phyloP scores from a whole-genome alignment of 495 filamentous ascomycete species.

The Polyplosphaeria fusca region DNA sequence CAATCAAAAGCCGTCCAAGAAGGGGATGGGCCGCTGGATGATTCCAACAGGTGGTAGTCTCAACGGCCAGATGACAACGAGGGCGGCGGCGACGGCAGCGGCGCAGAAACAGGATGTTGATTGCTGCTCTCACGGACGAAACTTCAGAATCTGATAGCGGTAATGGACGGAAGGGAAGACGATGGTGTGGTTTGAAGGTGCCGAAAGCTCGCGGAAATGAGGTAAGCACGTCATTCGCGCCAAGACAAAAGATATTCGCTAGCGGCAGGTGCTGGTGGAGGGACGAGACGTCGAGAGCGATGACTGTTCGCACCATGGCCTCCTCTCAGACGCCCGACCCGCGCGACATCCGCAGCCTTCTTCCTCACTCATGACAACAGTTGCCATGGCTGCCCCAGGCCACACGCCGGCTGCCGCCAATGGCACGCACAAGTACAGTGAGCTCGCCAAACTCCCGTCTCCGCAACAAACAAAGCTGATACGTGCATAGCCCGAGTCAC shows the following conservation, averaged over 20 bases:
- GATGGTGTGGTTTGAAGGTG: not conserved
- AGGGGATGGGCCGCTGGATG: too few relatives aligned
- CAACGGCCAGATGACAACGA: too few relatives aligned
- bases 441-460: not conserved
- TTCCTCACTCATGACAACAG: slow-evolving; percentile 15
- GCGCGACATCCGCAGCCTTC: slow-evolving; percentile 1
- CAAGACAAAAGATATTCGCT: slow-evolving; percentile 14
- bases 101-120: too few relatives aligned
- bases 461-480: slow-evolving; percentile 19
- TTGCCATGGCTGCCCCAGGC: slow-evolving; percentile 11
- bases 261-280: not conserved
- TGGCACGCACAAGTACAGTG: slow-evolving; percentile 27
- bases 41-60: too few relatives aligned
- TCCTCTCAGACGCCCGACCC: not conserved
- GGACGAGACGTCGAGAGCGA: not conserved
- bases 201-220: not conserved
- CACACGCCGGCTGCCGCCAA: slow-evolving; percentile 2
- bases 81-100: too few relatives aligned
- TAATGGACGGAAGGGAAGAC: too few relatives aligned
- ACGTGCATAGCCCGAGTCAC: slow-evolving; percentile 52
- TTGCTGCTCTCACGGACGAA: too few relatives aligned
- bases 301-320: slow-evolving; percentile 19
- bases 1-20: too few relatives aligned
- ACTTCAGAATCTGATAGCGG: too few relatives aligned
- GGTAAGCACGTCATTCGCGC: slow-evolving; percentile 27